Evolutionary conservation across 805 yeast genomes (phyloP).

Genomic region (Candida peoriensis): DNA sequence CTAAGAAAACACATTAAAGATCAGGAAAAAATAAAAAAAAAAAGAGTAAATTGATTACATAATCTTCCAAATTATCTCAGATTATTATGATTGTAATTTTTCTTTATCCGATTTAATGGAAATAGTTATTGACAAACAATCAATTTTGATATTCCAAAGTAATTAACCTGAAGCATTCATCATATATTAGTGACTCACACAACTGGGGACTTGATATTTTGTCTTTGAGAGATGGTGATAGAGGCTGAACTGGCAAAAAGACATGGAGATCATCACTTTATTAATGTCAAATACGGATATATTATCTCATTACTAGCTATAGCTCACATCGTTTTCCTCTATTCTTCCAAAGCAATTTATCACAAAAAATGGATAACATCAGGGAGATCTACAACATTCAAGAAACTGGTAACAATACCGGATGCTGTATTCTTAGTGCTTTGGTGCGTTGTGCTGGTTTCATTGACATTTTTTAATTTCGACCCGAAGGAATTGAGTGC

Average conservation of each 20-base stretch:
- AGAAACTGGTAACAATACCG: conserved; percentile 30
- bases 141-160: too few species aligned
- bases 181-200: too few species aligned
- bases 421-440: conserved; percentile 28
- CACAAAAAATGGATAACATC: conserved; percentile 32
- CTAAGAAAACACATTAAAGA: too few species aligned
- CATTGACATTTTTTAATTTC: conserved; percentile 31
- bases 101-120: too few species aligned
- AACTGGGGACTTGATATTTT: too few species aligned
- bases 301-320: conserved; percentile 38
- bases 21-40: too few species aligned
- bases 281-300: conserved; percentile 60
- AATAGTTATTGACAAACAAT: too few species aligned
- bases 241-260: conserved; percentile 25
- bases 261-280: conserved; percentile 50
- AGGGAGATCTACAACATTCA: conserved; percentile 32
- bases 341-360: conserved; percentile 29
- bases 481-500: conserved; percentile 29
- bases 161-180: too few species aligned
- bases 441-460: conserved; percentile 30
- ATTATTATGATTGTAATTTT: too few species aligned
- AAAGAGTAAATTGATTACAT: too few species aligned
- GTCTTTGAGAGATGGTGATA: not conserved
- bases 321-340: conserved; percentile 33
- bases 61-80: too few species aligned